phyloP scores from a whole-genome alignment of 805 yeast species.

The Ogataea sp. region DNA sequence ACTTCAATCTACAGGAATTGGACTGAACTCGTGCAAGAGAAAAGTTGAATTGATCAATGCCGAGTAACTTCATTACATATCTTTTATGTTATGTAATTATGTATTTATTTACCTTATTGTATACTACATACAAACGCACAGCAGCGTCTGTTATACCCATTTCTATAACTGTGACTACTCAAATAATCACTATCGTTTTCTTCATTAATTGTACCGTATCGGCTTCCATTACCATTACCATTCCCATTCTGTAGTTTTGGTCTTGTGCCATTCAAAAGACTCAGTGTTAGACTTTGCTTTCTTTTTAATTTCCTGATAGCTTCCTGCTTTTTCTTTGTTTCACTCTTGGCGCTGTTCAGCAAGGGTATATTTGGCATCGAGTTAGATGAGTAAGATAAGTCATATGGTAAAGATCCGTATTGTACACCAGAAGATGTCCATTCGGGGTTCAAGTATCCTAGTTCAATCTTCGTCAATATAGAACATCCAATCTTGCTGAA shows the following conservation, averaged over 20 bases:
- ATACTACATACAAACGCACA: no score
- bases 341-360: not conserved
- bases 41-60: no score
- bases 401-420: constrained; percentile 28
- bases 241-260: not conserved
- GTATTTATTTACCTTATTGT: not conserved
- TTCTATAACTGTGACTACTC: no score
- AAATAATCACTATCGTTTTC: not conserved
- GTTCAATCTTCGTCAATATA: constrained; percentile 37
- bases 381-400: constrained; percentile 3
- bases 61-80: no score
- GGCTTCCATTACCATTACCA: not conserved
- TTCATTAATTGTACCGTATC: not conserved
- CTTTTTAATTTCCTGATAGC: not conserved
- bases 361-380: no score
- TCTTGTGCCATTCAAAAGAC: not conserved
- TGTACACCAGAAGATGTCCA: constrained; percentile 39
- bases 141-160: no score
- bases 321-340: not conserved
- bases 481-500: constrained; percentile 30
- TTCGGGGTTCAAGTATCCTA: constrained; percentile 40
- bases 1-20: constrained; percentile 7
- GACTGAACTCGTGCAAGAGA: no score
- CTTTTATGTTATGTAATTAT: no score
- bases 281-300: not conserved